Evolutionary conservation across 306 rosid species (phyloP), one percentile per base, ranked within the genome.

Genomic region (Biancaea sappan): DNA sequence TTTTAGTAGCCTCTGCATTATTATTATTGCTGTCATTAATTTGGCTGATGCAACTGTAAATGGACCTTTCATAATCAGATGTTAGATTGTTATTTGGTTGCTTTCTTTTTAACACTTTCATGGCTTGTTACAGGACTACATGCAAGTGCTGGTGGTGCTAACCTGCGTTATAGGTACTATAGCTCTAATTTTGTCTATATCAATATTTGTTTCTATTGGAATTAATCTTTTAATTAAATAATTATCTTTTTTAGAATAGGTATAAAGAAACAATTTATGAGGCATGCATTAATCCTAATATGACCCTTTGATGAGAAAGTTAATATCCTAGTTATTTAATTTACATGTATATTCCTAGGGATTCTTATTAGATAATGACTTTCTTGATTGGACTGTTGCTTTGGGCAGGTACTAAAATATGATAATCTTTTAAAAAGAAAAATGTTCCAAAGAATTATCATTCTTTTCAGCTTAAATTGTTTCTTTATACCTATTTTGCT

Each of bases 131-230:
- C 43, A 64, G 85, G 69, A 40, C 44, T 84, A 71, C 76, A 91
- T 71, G 97, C 96, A 74, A 89, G 97, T 82, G 83, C 84, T 1
- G 97, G 98, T 59, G 98, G 89, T 85, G 82, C 82, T 77, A 89
- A 91, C 87, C 92, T 86, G 1, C 91, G 2, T 22, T 93, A 83
- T 74, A 85, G 97, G 97, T 91, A 81, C 31, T 66, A 58, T 43
- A 35, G 47, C 37, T 47, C 74, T 41, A 32, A 35, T 67, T 61
- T 40, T 66, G 35, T 65, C 38, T 10, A 3, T 47, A 25, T 18
- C 22, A 38, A 71, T 26, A 2, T 1, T 61, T 15, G 15, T 51
- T 77, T 51, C 3, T 60, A 43, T n/a, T n/a, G 52, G 31, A 18
- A 35, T 8, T 41, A 29, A 13, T 68, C 22, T 66, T 51, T 11